These are phyloP conservation scores for Candida nitratophila DNA, from an alignment of 805 yeast species.

Conservation along the genomic window DNA sequence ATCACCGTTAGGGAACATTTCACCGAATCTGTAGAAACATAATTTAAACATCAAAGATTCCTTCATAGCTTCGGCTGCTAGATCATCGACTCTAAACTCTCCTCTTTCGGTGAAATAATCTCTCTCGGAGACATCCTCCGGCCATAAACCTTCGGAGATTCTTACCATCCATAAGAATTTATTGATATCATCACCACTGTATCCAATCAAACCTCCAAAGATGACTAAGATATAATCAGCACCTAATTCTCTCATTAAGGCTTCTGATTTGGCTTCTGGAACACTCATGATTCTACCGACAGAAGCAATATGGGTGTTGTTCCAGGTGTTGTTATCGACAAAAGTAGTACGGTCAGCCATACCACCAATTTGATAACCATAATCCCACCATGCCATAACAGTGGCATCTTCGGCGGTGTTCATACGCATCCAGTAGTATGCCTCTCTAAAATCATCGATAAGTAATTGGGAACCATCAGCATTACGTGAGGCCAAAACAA, in stretches of 20 bases:
- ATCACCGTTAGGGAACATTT: constrained; percentile 52
- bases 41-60: constrained; percentile 91
- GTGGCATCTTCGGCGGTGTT: constrained; percentile 94
- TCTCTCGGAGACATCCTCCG: constrained; percentile 90
- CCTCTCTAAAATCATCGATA: constrained; percentile 97
- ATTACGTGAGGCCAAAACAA: constrained; percentile 75
- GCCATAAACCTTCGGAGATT: constrained; percentile 99
- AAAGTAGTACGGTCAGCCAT: constrained; percentile 99
- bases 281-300: constrained; percentile 98
- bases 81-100: constrained; percentile 79
- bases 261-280: constrained; percentile 79
- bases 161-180: constrained; percentile 98
- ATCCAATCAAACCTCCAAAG: constrained; percentile 92
- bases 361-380: constrained; percentile 99
- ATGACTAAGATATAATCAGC: constrained; percentile 91
- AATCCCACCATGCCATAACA: constrained; percentile 99
- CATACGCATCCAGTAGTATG: constrained; percentile 98
- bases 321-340: constrained; percentile 99
- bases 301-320: constrained; percentile 97
- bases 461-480: constrained; percentile 81
- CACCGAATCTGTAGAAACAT: constrained; percentile 83
- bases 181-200: constrained; percentile 93
- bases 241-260: constrained; percentile 82
- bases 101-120: constrained; percentile 78
- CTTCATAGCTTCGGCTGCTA: constrained; percentile 80